Percentiles rank a stretch among this genome's conserved stretches.
phyloP scores from a whole-genome alignment of 257 asterid species.

The Ocimum tenuiflorum region DNA sequence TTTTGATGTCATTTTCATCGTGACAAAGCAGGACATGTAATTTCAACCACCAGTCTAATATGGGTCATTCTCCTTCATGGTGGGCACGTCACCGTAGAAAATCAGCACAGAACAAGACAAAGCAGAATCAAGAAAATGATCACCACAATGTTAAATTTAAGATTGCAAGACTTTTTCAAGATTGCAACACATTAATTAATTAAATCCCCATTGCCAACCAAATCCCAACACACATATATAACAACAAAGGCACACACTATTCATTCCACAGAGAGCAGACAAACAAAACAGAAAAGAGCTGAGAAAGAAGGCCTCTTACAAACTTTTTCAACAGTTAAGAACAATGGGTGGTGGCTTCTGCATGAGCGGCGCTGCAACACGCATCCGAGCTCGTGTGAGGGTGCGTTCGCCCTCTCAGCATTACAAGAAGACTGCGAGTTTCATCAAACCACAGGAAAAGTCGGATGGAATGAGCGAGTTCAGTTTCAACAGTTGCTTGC shows the following conservation, averaged over 20 bases:
- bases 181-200: slow-evolving; percentile 13
- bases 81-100: slow-evolving; percentile 56
- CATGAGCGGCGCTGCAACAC: slow-evolving; percentile 38
- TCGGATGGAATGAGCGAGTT: slow-evolving; percentile 31
- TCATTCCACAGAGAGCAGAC: background rate
- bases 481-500: slow-evolving; percentile 27
- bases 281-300: slow-evolving; percentile 7
- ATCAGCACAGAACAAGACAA: slow-evolving; percentile 24
- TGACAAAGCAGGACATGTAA: background rate
- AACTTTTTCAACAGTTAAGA: background rate
- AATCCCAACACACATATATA: background rate
- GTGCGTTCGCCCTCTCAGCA: slow-evolving; percentile 50
- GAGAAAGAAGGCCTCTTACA: background rate
- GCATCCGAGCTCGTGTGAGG: slow-evolving; percentile 36
- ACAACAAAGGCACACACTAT: background rate
- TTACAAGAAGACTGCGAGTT: slow-evolving; percentile 29
- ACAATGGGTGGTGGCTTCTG: slow-evolving; percentile 43
- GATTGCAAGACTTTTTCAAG: slow-evolving; percentile 12
- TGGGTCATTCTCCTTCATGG: slow-evolving; percentile 36
- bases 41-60: slow-evolving; percentile 26
- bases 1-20: slow-evolving; percentile 6
- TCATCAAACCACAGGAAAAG: slow-evolving; percentile 25
- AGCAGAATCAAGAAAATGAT: slow-evolving; percentile 28
- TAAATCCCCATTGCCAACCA: background rate
- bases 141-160: slow-evolving; percentile 22